These are phyloP conservation scores for Cytospora mali DNA, from an alignment of 2,329 filamentous ascomycete genomes.

Conservation along the genomic window DNA sequence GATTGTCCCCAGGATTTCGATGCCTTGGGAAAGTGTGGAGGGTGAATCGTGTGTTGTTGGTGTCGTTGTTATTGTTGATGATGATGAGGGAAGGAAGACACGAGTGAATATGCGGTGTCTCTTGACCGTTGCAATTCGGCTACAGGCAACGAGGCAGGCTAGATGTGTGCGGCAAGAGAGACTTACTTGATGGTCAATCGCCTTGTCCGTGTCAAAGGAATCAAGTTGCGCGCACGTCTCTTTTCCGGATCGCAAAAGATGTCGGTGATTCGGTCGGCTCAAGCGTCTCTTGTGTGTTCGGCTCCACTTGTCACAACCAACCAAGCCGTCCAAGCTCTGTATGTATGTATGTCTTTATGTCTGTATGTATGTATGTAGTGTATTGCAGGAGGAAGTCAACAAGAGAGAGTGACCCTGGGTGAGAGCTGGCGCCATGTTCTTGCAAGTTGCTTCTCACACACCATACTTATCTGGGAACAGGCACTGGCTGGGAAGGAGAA, in stretches of 20 bases:
- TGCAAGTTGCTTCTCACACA: slow-evolving; percentile 27
- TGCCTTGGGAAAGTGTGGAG: slow-evolving; percentile 15
- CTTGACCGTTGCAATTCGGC: slow-evolving; percentile 10
- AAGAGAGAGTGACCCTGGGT: slow-evolving; percentile 12
- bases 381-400: slow-evolving; percentile 19
- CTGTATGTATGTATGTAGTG: slow-evolving; percentile 1
- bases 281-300: slow-evolving; percentile 8
- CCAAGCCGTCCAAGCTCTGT: slow-evolving; percentile 15
- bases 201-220: slow-evolving; percentile 3
- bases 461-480: slow-evolving; percentile 31
- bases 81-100: slow-evolving; percentile 3
- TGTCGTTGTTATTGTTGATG: too few relatives aligned
- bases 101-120: slow-evolving; percentile 1
- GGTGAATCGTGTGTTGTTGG: slow-evolving; percentile 3
- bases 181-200: slow-evolving; percentile 18
- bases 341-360: background rate
- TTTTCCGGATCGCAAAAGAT: slow-evolving; percentile 9
- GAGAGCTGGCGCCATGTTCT: slow-evolving; percentile 20
- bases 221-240: slow-evolving; percentile 13
- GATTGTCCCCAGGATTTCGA: slow-evolving; percentile 13
- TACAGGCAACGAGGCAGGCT: slow-evolving; percentile 7
- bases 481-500: slow-evolving; percentile 27
- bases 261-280: slow-evolving; percentile 10
- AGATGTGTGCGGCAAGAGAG: slow-evolving; percentile 10
- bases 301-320: slow-evolving; percentile 23